phyloP scores from a whole-genome alignment of 495 filamentous ascomycete genomes.

The Stereocaulon alpinum region DNA sequence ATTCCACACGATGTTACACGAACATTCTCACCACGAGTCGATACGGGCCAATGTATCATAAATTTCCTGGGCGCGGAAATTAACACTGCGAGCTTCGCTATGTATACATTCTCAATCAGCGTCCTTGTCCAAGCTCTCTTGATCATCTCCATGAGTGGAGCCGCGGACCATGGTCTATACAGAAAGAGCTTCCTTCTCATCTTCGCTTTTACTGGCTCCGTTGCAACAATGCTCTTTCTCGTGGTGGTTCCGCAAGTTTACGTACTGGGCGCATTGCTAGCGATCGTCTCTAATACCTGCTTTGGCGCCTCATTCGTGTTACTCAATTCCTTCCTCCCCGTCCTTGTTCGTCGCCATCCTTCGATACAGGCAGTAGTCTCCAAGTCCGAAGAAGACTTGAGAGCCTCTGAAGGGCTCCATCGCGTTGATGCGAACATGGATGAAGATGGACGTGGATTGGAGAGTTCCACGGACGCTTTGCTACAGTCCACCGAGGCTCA shows the following conservation, averaged over 20 bases:
- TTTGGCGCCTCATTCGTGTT: conserved; percentile 81
- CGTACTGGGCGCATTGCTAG: conserved; percentile 67
- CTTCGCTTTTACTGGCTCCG: conserved; percentile 73
- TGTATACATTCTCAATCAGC: conserved; percentile 94
- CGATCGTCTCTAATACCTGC: conserved; percentile 83
- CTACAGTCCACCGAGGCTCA: conserved; percentile 11
- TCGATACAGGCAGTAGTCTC: conserved; percentile 21
- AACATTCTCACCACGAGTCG: conserved; percentile 17
- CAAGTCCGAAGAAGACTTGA: conserved; percentile 17
- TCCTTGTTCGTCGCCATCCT: conserved; percentile 71
- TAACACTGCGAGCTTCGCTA: conserved; percentile 94
- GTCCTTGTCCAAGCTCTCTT: conserved; percentile 80
- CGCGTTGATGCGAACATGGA: conserved; percentile 16
- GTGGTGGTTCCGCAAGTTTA: conserved; percentile 63
- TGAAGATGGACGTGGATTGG: conserved; percentile 9
- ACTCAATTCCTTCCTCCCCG: conserved; percentile 72
- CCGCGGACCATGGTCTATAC: conserved; percentile 90
- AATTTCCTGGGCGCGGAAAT: conserved; percentile 73
- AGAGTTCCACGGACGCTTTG: conserved; percentile 38
- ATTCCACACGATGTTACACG: conserved; percentile 27
- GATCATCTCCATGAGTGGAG: conserved; percentile 91
- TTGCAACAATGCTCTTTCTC: conserved; percentile 83
- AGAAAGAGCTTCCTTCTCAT: conserved; percentile 74
- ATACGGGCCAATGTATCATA: conserved; percentile 68
- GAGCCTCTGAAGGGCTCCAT: conserved; percentile 18